These are phyloP conservation scores for Aureobasidium sp. DNA, from an alignment of 2,329 filamentous ascomycete species.

Conservation along the genomic window DNA sequence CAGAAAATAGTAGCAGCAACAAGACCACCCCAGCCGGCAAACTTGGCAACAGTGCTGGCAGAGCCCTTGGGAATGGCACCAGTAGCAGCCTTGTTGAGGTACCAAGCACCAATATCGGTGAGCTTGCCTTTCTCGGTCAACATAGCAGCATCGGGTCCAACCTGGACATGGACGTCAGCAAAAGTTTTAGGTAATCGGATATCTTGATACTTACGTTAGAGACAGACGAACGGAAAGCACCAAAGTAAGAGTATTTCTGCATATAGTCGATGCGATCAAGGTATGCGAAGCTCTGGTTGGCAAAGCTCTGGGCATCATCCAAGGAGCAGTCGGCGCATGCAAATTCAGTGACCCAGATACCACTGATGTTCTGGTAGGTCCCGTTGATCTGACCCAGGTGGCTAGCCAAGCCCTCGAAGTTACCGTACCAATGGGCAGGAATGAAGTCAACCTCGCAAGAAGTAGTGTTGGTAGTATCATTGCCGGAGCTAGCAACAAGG, in stretches of 20 bases:
- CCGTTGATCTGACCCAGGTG: constrained; percentile 56
- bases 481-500: constrained; percentile 4
- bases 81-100: constrained; percentile 51
- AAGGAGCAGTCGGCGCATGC: constrained; percentile 54
- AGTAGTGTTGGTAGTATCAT: constrained; percentile 24
- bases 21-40: constrained; percentile 24
- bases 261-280: constrained; percentile 39
- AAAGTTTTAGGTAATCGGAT: neutral
- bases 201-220: constrained; percentile 48
- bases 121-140: constrained; percentile 60
- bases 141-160: constrained; percentile 63
- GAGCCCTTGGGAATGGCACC: constrained; percentile 32
- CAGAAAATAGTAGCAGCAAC: constrained; percentile 11
- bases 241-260: constrained; percentile 67
- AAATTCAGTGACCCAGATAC: constrained; percentile 74
- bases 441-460: constrained; percentile 44
- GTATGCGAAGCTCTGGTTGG: constrained; percentile 61
- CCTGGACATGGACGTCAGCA: neutral
- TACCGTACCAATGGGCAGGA: constrained; percentile 52
- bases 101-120: constrained; percentile 72
- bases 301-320: constrained; percentile 55
- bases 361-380: constrained; percentile 41
- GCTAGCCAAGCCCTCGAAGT: constrained; percentile 60
- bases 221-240: constrained; percentile 60
- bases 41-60: constrained; percentile 20